Percentiles rank a stretch among this genome's conserved stretches.
Evolutionary conservation across 2,329 filamentous ascomycete genomes (phyloP).

Genomic region (Paracoccidioides brasiliensis): DNA sequence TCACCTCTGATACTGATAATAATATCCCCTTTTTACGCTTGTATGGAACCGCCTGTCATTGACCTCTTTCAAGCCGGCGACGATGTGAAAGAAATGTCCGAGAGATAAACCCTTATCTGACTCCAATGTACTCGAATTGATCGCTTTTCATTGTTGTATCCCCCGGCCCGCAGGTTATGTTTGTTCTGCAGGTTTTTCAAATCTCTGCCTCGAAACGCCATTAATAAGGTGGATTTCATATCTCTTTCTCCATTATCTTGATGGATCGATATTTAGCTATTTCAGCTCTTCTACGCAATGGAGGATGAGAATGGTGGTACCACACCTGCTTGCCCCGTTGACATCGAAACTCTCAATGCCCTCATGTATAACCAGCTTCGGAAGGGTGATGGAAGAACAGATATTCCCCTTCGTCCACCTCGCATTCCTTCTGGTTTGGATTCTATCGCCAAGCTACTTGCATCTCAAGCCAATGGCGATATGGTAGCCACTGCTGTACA

Average conservation of each 20-base stretch:
- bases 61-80: not conserved
- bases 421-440: not conserved
- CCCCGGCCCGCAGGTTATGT: not conserved
- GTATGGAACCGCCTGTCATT: not conserved
- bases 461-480: not conserved
- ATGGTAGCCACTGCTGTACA: not conserved
- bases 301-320: not conserved
- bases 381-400: not conserved
- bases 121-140: not conserved
- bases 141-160: not conserved
- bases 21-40: not conserved
- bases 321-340: too few relatives aligned
- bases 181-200: not conserved
- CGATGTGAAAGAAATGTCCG: not conserved
- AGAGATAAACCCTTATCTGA: not conserved
- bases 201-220: not conserved
- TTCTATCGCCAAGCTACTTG: not conserved
- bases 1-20: not conserved
- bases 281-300: not conserved
- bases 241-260: not conserved
- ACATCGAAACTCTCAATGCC: not conserved
- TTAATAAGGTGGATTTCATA: not conserved
- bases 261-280: not conserved
- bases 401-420: too few relatives aligned
- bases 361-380: not conserved